A percentile compares a stretch with the other conserved stretches of the same genome.
These are phyloP conservation scores for Yarrowia hollandica DNA, from an alignment of 805 yeast genomes.

Conservation along the genomic window DNA sequence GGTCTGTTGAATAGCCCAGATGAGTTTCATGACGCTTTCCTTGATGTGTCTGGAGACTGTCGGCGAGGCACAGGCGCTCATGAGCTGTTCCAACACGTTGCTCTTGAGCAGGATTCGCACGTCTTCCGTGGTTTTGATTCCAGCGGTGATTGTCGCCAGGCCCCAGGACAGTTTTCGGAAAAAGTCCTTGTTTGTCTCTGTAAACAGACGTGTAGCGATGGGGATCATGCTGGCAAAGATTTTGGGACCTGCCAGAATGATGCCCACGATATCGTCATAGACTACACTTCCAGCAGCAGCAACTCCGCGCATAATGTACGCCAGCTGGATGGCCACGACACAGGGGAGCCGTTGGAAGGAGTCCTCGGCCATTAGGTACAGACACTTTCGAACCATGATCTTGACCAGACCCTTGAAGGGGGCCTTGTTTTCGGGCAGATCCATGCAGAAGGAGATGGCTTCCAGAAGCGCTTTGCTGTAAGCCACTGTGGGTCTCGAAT, in stretches of 20 bases:
- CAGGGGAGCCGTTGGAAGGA: slow-evolving; percentile 42
- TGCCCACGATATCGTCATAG: slow-evolving; percentile 69
- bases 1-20: slow-evolving; percentile 10
- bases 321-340: slow-evolving; percentile 54
- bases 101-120: slow-evolving; percentile 52
- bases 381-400: slow-evolving; percentile 7
- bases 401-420: slow-evolving; percentile 35
- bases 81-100: slow-evolving; percentile 56
- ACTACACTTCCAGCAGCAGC: slow-evolving; percentile 70
- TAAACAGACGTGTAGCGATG: slow-evolving; percentile 48
- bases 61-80: slow-evolving; percentile 14
- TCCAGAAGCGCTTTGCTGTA: slow-evolving; percentile 46
- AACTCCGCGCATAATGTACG: slow-evolving; percentile 58
- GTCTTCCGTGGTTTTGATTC: slow-evolving; percentile 54
- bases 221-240: slow-evolving; percentile 39
- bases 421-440: slow-evolving; percentile 38
- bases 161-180: slow-evolving; percentile 69
- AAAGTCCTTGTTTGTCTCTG: slow-evolving; percentile 46
- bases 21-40: slow-evolving; percentile 12
- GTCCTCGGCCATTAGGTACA: slow-evolving; percentile 6
- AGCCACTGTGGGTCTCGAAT: background rate
- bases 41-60: slow-evolving; percentile 1
- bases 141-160: slow-evolving; percentile 49
- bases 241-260: slow-evolving; percentile 58
- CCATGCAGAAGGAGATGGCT: slow-evolving; percentile 41